Evolutionary conservation across 2,329 filamentous ascomycete species (phyloP).

Genomic region (Fusarium phyllophilum): DNA sequence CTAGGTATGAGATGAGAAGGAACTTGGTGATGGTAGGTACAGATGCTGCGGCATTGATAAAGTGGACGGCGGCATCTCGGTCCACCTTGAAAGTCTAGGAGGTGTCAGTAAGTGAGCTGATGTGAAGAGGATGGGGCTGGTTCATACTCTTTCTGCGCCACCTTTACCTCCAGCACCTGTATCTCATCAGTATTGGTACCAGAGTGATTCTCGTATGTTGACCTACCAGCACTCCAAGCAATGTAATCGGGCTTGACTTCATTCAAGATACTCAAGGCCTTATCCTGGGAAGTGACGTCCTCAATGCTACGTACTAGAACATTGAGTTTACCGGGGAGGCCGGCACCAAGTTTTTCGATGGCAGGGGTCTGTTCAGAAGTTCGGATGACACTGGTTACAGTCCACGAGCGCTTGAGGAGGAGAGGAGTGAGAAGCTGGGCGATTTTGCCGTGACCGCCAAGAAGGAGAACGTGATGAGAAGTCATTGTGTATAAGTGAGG

Average conservation of each 20-base stretch:
- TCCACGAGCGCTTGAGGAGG: constrained; percentile 78
- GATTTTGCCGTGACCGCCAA: constrained; percentile 85
- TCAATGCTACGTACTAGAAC: constrained; percentile 78
- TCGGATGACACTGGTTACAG: constrained; percentile 82
- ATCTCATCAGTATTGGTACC: constrained; percentile 14
- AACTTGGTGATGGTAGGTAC: constrained; percentile 68
- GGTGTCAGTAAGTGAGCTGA: constrained; percentile 16
- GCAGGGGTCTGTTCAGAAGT: constrained; percentile 72
- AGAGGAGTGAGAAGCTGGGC: constrained; percentile 79
- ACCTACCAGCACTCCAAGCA: constrained; percentile 73
- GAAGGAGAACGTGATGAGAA: constrained; percentile 70
- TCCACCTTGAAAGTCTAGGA: constrained; percentile 67
- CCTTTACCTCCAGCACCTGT: constrained; percentile 68
- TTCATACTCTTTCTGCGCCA: constrained; percentile 58
- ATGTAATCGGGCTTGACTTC: constrained; percentile 72
- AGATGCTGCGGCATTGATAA: constrained; percentile 67
- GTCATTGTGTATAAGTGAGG: constrained; percentile 40
- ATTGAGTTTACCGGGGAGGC: constrained; percentile 70
- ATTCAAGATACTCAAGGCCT: constrained; percentile 71
- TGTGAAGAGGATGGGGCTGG: neutral
- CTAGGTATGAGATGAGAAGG: constrained; percentile 71
- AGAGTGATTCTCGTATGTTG: neutral
- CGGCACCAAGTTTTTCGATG: constrained; percentile 70
- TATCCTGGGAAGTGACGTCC: constrained; percentile 70
- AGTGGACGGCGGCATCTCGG: constrained; percentile 70